phyloP scores from a whole-genome alignment of 1,139 yeast genomes.

The Debaryomycetaceae sp. region DNA sequence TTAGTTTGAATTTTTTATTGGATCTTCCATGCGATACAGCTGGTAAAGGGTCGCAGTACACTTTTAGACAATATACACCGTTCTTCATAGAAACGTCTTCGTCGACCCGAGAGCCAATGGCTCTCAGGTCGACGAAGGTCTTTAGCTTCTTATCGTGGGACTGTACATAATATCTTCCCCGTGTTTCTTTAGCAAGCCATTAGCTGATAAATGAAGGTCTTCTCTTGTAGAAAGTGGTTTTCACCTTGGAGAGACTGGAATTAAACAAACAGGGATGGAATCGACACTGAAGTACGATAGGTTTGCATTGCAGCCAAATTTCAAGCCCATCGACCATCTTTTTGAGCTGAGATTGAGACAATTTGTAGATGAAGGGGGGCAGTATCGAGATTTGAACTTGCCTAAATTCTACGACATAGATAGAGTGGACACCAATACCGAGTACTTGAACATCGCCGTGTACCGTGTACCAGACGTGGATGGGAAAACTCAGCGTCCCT shows the following conservation, averaged over 20 bases:
- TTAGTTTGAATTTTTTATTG: no score
- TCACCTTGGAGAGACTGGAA: not conserved
- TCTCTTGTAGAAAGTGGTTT: not conserved
- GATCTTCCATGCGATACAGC: no score
- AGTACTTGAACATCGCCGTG: conserved; percentile 46
- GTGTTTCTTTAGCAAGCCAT: not conserved
- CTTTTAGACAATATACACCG: no score
- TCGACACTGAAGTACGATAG: conserved; percentile 16
- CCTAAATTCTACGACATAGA: conserved; percentile 77
- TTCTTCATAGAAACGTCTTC: no score
- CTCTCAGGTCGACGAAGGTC: no score
- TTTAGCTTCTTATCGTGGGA: no score
- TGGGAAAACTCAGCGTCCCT: conserved; percentile 61
- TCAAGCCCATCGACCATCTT: conserved; percentile 77
- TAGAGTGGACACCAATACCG: conserved; percentile 44
- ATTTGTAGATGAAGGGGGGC: conserved; percentile 70
- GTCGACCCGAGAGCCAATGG: no score
- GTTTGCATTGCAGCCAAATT: conserved; percentile 63
- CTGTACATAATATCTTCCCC: no score
- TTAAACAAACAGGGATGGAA: not conserved
- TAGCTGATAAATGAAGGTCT: not conserved
- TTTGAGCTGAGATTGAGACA: conserved; percentile 80
- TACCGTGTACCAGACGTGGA: conserved; percentile 61
- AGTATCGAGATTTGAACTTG: conserved; percentile 64
- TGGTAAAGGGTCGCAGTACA: no score